Base-by-base conservation (phyloP, 1,139 yeast genomes). In the Hemisphaericaspora xylanilytica region DNA sequence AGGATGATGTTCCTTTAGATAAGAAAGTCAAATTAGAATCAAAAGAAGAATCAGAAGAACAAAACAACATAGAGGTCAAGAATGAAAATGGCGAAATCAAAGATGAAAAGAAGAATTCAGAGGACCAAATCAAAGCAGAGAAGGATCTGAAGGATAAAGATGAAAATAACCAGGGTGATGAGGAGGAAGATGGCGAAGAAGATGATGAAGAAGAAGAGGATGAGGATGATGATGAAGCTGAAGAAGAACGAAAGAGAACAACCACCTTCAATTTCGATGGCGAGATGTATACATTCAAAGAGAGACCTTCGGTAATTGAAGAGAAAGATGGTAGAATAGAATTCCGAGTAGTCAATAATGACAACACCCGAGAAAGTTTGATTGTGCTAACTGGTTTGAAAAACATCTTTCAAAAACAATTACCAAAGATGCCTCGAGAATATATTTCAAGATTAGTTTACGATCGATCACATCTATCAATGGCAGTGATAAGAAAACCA, bases 371-470 rank as follows among this genome's bases (percentile, higher is more conserved):
- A 49, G 98, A 94, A 52, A 87, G 80, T 59, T 69, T 92, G 70
- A 88, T 94, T 72, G 92, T 94, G 33, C 69, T 92, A 49, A 92
- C 97, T 0, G 99, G 99, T 1, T 66, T 92, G 44, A 92, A 94
- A 63, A 92, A 92, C 61, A 92, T 92, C 53, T 92, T 94, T 61
- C 98, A 92, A 61, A 90, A 90, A 55, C 99, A 92, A 62, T 73
- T 92, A 49, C 99, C 99, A 3, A 92, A 92, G 61, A 92, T 92
- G 99, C 99, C 99, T 25, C 78, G 94, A 45, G 97, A 94, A 57
- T 92, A 94, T 63, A 92, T 92, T 56, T 89, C 97, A 3, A 70
- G 98, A 49, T 73, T 92, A 50, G 98, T 92, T 3, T 92, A 89
- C 57, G 99, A 94, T 60, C 69, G 97, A 49, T 84, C 94, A 28